Evolutionary conservation across 2,329 filamentous ascomycete genomes (phyloP).

Genomic region (Trichoderma brevicompactum): DNA sequence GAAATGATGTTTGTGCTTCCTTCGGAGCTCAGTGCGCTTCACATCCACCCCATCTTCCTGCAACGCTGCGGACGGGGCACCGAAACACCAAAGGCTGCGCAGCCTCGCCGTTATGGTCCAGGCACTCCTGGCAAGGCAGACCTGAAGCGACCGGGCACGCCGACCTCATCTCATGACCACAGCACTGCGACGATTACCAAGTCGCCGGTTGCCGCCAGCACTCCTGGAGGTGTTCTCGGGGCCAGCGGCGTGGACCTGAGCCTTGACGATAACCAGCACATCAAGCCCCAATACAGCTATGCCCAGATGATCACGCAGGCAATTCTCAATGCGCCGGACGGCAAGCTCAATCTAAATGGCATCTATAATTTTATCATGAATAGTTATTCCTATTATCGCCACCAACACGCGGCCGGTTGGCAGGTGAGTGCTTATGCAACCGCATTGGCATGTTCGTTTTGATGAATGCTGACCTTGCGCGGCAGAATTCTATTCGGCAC

Average conservation of each 20-base stretch:
- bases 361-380: conserved; percentile 94
- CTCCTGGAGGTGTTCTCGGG: conserved; percentile 45
- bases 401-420: conserved; percentile 80
- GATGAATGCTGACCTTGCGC: neutral
- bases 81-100: conserved; percentile 38
- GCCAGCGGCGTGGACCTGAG: conserved; percentile 73
- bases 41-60: conserved; percentile 70
- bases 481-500: conserved; percentile 90
- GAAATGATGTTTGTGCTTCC: conserved; percentile 99
- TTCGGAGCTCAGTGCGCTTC: conserved; percentile 66
- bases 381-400: conserved; percentile 90
- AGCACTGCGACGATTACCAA: conserved; percentile 34
- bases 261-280: conserved; percentile 80
- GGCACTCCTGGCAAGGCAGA: conserved; percentile 65
- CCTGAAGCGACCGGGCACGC: conserved; percentile 65
- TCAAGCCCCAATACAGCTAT: conserved; percentile 96
- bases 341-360: conserved; percentile 86
- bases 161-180: conserved; percentile 51
- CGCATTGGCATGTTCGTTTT: neutral
- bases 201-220: conserved; percentile 42
- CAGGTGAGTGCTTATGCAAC: conserved; percentile 63
- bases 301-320: conserved; percentile 97
- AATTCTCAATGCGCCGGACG: conserved; percentile 82
- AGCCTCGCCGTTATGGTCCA: conserved; percentile 48
- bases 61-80: conserved; percentile 64